Conservation (phyloP, 106 monocot species). For the Acorus gramineus region DNA sequence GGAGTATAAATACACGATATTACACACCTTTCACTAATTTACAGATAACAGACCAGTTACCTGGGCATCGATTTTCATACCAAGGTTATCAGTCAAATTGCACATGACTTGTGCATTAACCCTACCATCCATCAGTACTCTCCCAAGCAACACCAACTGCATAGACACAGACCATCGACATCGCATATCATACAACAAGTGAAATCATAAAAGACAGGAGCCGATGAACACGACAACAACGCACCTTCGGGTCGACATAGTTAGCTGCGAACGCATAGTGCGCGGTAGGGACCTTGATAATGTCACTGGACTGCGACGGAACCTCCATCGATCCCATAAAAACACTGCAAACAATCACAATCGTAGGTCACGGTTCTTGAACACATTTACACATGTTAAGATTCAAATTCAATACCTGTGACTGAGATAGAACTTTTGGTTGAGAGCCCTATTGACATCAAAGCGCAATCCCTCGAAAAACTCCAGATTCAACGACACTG, state of each 20-base stretch:
- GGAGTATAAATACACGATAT: too few species aligned
- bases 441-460: conserved; percentile 88
- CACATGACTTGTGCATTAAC: conserved; percentile 93
- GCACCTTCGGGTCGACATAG: conserved; percentile 77
- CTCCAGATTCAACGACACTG: conserved; percentile 98
- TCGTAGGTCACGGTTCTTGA: not conserved
- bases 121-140: conserved; percentile 90
- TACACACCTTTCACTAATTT: too few species aligned
- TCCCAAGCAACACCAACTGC: conserved; percentile 94
- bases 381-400: too few species aligned
- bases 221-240: too few species aligned
- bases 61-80: conserved; percentile 92
- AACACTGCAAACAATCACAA: conserved; percentile 31
- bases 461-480: conserved; percentile 91
- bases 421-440: conserved; percentile 90
- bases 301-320: conserved; percentile 67
- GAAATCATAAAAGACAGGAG: too few species aligned
- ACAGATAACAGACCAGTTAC: conserved; percentile 11
- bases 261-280: conserved; percentile 98
- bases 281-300: conserved; percentile 76
- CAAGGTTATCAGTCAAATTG: conserved; percentile 87
- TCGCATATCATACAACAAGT: too few species aligned
- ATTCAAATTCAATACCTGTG: conserved; percentile 46
- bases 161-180: not conserved
- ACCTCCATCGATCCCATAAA: conserved; percentile 96